Conservation (phyloP, 768 basidiomycete genomes). For the Strobilomyces dryophilus region DNA sequence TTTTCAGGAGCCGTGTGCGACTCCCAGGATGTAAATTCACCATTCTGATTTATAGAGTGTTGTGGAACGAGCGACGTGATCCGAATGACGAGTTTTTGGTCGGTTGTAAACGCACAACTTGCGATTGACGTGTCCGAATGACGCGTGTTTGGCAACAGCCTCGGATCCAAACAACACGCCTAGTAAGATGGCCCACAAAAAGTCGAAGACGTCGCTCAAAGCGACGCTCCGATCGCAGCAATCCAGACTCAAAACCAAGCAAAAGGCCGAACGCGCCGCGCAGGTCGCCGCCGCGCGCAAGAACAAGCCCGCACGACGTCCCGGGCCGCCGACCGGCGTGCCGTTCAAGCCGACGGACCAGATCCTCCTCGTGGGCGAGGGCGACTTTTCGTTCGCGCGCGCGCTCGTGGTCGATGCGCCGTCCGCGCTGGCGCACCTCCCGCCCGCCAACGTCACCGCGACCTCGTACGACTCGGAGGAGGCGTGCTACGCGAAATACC, state of each 20-base stretch:
- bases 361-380: slow-evolving; percentile 85
- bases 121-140: slow-evolving; percentile 14
- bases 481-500: slow-evolving; percentile 79
- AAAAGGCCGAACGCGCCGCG: slow-evolving; percentile 54
- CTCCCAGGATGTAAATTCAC: slow-evolving; percentile 16
- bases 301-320: slow-evolving; percentile 27
- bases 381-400: slow-evolving; percentile 89
- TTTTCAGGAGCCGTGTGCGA: not conserved
- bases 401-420: slow-evolving; percentile 57
- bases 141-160: slow-evolving; percentile 26
- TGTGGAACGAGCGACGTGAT: slow-evolving; percentile 29
- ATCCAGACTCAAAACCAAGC: slow-evolving; percentile 55
- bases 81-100: not conserved
- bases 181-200: slow-evolving; percentile 40
- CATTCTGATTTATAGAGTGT: slow-evolving; percentile 22
- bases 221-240: slow-evolving; percentile 68
- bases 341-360: slow-evolving; percentile 64
- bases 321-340: slow-evolving; percentile 41
- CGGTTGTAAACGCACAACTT: not conserved
- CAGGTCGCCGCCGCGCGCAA: slow-evolving; percentile 37
- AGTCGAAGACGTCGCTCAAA: slow-evolving; percentile 56
- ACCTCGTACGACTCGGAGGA: slow-evolving; percentile 82
- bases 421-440: slow-evolving; percentile 45
- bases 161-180: slow-evolving; percentile 30
- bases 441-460: slow-evolving; percentile 68